Base-by-base conservation (phyloP, 148 eudicot species). In the Arbutus unedo region DNA sequence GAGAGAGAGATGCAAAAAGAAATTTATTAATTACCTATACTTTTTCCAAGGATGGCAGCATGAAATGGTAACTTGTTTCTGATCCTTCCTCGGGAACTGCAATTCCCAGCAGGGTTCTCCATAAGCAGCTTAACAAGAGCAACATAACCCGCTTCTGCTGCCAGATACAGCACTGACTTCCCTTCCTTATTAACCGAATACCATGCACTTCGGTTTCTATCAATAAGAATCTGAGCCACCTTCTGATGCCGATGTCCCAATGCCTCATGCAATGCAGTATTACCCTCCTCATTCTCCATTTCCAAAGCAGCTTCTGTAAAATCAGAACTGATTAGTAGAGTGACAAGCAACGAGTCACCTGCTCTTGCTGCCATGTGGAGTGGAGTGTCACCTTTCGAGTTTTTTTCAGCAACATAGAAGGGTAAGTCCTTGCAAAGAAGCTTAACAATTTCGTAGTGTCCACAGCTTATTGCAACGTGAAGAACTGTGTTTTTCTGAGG, bases 221-320 rank as follows among this genome's bases (percentile, higher is more conserved):
- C 50, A 5, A 87, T 78, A 77, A 84, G 79, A 45, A 72, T 78
- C 55, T 41, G 70, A 78, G 89, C 89, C 66, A 74, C 84, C 38
- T 66, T 47, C n/a, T 68, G 70, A 56, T 87, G 87, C 10, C 45
- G 74, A 55, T 53, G 31, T 45, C 6, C 55, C 78, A 87, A 57
- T 13, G 87, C 89, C 82, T 81, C 86, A 23, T 87, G 89, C 80
- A 87, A 81, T 8, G 86, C 77, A 55, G 84, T 79, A 56, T 84
- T 86, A 8, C 85, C 85, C 47, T 75, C 74, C n/a, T 80, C 62
- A 16, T 86, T 83, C 67, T 21, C 75, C 57, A 62, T 80, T 18
- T 74, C 80, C 75, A 84, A 68, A 23, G 64, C 55, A 23, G 49
- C 81, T 54, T 66, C 83, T 68, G 25, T 67, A 19, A 3, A 80